phyloP scores from a whole-genome alignment of 352 stramenopile genomes.

The Pythium volutum region DNA sequence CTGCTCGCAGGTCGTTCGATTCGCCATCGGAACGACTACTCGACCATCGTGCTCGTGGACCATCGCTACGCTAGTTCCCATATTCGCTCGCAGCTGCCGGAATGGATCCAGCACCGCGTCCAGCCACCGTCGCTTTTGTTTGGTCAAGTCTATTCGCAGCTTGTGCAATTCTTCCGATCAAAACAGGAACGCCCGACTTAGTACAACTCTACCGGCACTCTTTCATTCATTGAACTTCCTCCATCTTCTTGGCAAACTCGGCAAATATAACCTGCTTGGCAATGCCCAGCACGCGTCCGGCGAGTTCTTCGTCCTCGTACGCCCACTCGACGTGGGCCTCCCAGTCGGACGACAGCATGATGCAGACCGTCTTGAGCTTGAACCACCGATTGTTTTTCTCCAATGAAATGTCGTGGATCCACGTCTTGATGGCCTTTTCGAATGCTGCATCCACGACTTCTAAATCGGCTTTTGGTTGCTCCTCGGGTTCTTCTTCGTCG shows the following conservation, averaged over 20 bases:
- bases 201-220: background rate
- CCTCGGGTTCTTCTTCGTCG: constrained; percentile 69
- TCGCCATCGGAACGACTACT: constrained; percentile 97
- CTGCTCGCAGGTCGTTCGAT: constrained; percentile 87
- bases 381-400: constrained; percentile 71
- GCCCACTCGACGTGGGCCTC: constrained; percentile 82
- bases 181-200: constrained; percentile 22
- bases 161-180: constrained; percentile 74
- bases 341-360: constrained; percentile 72
- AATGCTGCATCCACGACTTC: constrained; percentile 49
- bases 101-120: constrained; percentile 82
- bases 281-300: constrained; percentile 76
- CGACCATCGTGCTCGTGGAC: constrained; percentile 96
- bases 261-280: constrained; percentile 72
- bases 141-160: constrained; percentile 64
- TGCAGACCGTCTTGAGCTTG: constrained; percentile 64
- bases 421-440: constrained; percentile 45
- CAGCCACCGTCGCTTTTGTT: constrained; percentile 56
- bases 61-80: constrained; percentile 84
- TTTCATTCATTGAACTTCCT: constrained; percentile 6
- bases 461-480: constrained; percentile 65
- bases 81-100: constrained; percentile 64
- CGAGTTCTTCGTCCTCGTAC: constrained; percentile 81
- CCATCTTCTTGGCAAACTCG: constrained; percentile 53
- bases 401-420: constrained; percentile 54